Evolutionary conservation across 2,329 filamentous ascomycete species (phyloP).

Genomic region (Chaetoscypha palmicola): DNA sequence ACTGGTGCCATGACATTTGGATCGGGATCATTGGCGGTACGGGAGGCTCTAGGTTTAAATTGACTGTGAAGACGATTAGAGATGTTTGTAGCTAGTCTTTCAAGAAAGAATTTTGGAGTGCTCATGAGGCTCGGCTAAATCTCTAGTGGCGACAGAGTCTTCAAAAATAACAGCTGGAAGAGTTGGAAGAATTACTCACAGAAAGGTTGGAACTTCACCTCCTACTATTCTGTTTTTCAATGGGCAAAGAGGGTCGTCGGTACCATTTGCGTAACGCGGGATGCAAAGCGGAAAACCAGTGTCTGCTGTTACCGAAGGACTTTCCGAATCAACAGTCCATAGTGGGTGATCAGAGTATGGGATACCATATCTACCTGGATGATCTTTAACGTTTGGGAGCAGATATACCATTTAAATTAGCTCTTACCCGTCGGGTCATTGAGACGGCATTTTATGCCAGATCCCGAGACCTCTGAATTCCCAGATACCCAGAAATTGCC

Average conservation of each 20-base stretch:
- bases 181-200: background rate
- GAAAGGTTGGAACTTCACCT: constrained; percentile 10
- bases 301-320: constrained; percentile 40
- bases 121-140: too few relatives aligned
- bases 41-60: constrained; percentile 12
- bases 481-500: constrained; percentile 17
- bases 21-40: constrained; percentile 27
- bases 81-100: too few relatives aligned
- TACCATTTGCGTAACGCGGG: constrained; percentile 32
- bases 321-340: constrained; percentile 42
- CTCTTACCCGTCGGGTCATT: constrained; percentile 34
- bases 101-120: too few relatives aligned
- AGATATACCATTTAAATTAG: too few relatives aligned
- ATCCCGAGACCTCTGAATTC: background rate
- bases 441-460: constrained; percentile 22
- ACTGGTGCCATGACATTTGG: constrained; percentile 36
- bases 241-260: constrained; percentile 33
- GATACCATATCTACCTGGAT: constrained; percentile 35
- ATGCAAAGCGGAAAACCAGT: constrained; percentile 49
- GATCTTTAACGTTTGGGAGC: too few relatives aligned
- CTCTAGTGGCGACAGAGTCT: too few relatives aligned
- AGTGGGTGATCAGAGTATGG: constrained; percentile 34
- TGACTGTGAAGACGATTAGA: constrained; percentile 1
- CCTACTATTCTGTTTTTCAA: constrained; percentile 29
- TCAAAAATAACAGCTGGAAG: too few relatives aligned